Evolutionary conservation across 2,329 filamentous ascomycete genomes (phyloP), one percentile per base, ranked within the genome.

Genomic region (Pseudovirgaria hyperparasitica): DNA sequence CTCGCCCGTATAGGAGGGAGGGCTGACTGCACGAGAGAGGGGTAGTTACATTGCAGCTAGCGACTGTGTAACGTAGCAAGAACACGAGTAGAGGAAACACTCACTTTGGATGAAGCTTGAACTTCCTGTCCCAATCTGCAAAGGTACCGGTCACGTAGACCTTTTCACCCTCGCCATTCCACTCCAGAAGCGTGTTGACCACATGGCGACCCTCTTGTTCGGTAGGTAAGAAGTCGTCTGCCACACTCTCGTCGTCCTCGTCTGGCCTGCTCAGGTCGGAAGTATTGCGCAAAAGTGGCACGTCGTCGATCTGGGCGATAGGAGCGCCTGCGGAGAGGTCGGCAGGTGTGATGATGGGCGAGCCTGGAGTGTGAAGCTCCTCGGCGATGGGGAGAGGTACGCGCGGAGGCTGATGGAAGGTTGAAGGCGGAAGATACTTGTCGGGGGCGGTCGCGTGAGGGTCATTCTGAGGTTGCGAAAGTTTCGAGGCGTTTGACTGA

Each of bases 91-190:
- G 24, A 19, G 5, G 7, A 20, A 14, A 19, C 18, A 73, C 79
- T 71, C 70, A 92, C 85, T 82, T 77, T 54, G 71, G 76, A 54
- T 85, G 74, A 47, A 98, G 63, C 41, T 80, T 73, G 51, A 86
- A 92, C 58, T 96, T 96, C 52, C 80, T 78, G 57, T 92, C 85
- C 90, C 90, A 98, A 52, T 28, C 24, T 43, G 92, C 92, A 49
- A 96, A 94, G 12, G 90, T 96, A 38, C 87, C 87, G 1, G 90
- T 98, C 23, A 98, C 85, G 52, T 93, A 98, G 37, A 96, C 74
- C 55, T 86, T 92, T 31, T 92, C 81, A 32, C 82, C 86, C 27
- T 74, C 73, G 6, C 72, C 70, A 38, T 70, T 70, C 90, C 90
- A 98, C 55, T 92, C 81, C 32, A 98, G 73, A 31, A 70, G 62